Percentiles rank a stretch among this genome's conserved stretches.
Conservation (phyloP, 164 flowering plant genomes). For the Stephania cephalantha region DNA sequence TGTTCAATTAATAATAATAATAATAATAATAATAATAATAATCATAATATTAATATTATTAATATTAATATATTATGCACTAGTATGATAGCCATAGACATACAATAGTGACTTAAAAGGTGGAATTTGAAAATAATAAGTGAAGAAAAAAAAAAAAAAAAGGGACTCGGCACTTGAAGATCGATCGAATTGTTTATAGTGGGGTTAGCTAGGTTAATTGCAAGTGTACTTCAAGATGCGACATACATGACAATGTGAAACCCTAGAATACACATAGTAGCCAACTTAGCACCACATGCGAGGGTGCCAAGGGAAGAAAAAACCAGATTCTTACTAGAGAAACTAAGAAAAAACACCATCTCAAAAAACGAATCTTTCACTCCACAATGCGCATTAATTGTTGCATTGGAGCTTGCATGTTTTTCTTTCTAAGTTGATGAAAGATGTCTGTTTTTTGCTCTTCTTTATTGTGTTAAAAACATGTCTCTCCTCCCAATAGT, state of each 20-base stretch:
- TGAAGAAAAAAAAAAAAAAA: too few relatives aligned
- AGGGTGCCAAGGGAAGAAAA: conserved; percentile 4
- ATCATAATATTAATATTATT: too few relatives aligned
- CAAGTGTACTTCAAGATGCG: not conserved
- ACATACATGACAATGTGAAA: not conserved
- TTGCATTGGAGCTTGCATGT: conserved; percentile 39
- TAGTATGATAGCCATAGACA: too few relatives aligned
- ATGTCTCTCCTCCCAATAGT: conserved; percentile 10
- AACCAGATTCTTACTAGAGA: not conserved
- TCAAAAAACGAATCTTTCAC: conserved; percentile 36
- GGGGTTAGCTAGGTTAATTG: too few relatives aligned
- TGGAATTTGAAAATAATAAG: too few relatives aligned
- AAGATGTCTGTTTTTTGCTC: conserved; percentile 51
- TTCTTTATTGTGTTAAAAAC: conserved; percentile 18
- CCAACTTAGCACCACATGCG: not conserved
- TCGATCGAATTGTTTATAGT: too few relatives aligned
- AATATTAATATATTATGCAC: too few relatives aligned
- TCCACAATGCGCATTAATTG: conserved; percentile 49
- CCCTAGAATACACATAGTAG: not conserved
- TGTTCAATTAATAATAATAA: too few relatives aligned
- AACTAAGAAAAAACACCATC: conserved; percentile 21
- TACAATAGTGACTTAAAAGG: too few relatives aligned
- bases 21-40: too few relatives aligned
- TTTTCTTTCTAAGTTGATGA: conserved; percentile 30
- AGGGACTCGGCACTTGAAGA: too few relatives aligned